Base-by-base conservation (phyloP, 176 grass and related monocot genomes). In the Guadua angustifolia region DNA sequence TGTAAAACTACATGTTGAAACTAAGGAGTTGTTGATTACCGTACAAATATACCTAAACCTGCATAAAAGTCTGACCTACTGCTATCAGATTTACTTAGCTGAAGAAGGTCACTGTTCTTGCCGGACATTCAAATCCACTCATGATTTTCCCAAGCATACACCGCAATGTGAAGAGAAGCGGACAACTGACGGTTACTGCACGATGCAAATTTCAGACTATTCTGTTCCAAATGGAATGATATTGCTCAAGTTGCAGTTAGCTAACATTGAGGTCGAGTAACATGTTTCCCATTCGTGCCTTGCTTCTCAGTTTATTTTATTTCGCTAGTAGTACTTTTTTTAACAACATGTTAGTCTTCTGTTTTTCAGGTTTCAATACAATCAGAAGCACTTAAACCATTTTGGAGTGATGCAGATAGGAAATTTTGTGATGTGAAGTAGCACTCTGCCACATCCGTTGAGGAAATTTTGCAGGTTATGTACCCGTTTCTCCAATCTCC, bases 11-110 rank as follows among this genome's bases (percentile, higher is more conserved):
- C 18, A 66, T 36, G 11, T 66, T 66, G 1, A 78, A 24, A 26
- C 21, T 72, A 22, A 45, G 17, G 11, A 26, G 40, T 16, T 58
- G 17, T 82, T 82, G 32, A 9, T 73, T 72, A 72, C 43, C 61
- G 80, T 72, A 61, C 25, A 21, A 82, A 62, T 62, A 49, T 57
- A 61, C 25, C 40, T 71, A 44, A 83, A 63, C 29, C 14, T 8
- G 12, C 9, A 4, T 61, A 3, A 32, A 36, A 49, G 25, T 82
- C 24, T 63, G 39, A 78, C 29, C 22, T 78, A 21, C 51, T 55
- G 51, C 51, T 55, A 55, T 55, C 17, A 55, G 18, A 55, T 55
- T 55, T 55, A 55, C 51, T 55, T 55, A 55, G 17, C 17, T 55
- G 51, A 19, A 52, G 15, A 52, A 53, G 16, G 51, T 18, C 16